Conservation (phyloP, 202 grass and related monocot species). For the Tripidium arundinaceum region DNA sequence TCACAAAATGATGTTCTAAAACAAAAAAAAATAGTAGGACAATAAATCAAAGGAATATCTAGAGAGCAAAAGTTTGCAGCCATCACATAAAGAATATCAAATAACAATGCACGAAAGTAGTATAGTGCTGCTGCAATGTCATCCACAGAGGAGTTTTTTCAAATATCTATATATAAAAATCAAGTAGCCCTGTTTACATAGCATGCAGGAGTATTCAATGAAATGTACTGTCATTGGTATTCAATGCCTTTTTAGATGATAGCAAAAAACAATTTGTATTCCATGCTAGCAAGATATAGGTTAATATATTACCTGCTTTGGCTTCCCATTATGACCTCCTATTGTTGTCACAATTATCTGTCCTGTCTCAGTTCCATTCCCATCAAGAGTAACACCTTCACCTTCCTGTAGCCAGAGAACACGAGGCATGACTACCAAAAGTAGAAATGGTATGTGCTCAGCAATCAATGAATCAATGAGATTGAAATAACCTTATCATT, state of each 20-base stretch:
- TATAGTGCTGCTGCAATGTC: neutral
- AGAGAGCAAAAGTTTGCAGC: neutral
- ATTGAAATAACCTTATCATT: constrained; percentile 71
- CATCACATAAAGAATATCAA: neutral
- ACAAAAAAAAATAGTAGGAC: neutral
- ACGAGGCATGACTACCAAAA: constrained; percentile 21
- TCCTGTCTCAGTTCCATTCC: constrained; percentile 75
- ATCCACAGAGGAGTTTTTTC: neutral
- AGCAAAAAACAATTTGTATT: neutral
- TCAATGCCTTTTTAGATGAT: neutral
- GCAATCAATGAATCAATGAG: neutral
- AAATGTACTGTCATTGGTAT: neutral
- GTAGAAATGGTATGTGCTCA: constrained; percentile 14
- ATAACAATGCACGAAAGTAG: neutral
- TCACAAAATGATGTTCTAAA: neutral
- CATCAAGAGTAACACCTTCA: constrained; percentile 54
- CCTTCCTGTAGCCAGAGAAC: constrained; percentile 49
- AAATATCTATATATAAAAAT: neutral
- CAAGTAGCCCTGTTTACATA: neutral
- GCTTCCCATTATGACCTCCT: constrained; percentile 85
- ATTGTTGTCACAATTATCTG: constrained; percentile 88
- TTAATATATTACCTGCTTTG: constrained; percentile 72
- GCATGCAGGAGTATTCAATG: neutral
- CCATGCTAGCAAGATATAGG: neutral
- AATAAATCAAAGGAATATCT: constrained; percentile 2